Base-by-base conservation (phyloP, 148 eudicot species). In the Rheum nobile region DNA sequence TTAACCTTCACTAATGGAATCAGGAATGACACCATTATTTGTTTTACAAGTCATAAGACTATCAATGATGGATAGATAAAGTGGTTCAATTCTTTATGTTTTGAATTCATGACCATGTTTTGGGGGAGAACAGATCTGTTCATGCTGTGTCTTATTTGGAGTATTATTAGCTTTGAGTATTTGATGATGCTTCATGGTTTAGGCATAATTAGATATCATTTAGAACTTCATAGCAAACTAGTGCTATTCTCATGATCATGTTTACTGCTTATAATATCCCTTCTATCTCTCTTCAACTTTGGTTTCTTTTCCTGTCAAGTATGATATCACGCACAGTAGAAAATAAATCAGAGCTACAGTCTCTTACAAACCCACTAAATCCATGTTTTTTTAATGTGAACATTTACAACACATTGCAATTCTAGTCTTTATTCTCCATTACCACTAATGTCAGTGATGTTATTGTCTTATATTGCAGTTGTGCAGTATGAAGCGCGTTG, bases 401-500 rank as follows among this genome's bases (percentile, higher is more conserved):
- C 63, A 21, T 6, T 59, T 59, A 22, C 4, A 61, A 61, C 19
- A 16, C 8, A 16, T 59, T 59, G 16, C 32, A 26, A 13, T 10
- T 1, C 24, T 57, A 59, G 34, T 28, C 67, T 59, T 59, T 26
- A 28, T 59, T 10, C 8, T 65, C 38, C 70, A 14, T 65, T 21
- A 6, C 22, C 7, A 3, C 14, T 10, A 2, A 32, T 65, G 31
- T 65, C 21, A 65, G 22, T 32, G 21, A 31, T 32, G 9, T 4
- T 34, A 65, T 65, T 32, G n/a, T 41, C 39, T 65, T 65, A 6
- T 14, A 28, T 71, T 77, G 75, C 83, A 80, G 83, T 80, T 80
- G 83, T 81, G 50, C 84, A 81, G 76, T 81, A 81, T 50, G 84
- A 81, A 75, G 84, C 84, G 0, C 84, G 84, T 57, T 81, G 41